Evolutionary conservation across 2,329 filamentous ascomycete genomes (phyloP), one percentile per base, ranked within the genome.

Genomic region (Colletotrichum sp.): DNA sequence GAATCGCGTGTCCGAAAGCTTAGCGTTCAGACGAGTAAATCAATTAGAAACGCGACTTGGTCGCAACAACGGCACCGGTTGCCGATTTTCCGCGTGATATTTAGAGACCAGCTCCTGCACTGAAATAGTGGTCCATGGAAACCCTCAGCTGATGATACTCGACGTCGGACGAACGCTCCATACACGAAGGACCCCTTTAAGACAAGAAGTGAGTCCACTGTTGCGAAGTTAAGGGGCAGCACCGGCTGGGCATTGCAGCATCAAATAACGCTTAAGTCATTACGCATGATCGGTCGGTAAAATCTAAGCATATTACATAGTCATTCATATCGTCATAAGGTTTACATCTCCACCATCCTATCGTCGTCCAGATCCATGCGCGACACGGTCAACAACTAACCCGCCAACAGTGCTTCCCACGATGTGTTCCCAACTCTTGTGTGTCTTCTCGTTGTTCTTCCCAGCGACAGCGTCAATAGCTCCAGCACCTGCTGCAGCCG

Each of bases 401-500:
- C 73, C 73, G 4, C 68, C 73, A 0, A 73, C 70, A 1, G 69
- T 73, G 8, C 62, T 67, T 8, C 70, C 73, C 6, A 73, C 58
- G 16, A 75, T 39, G 15, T 73, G 48, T 6, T 75, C 70, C 64
- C 32, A 69, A 5, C 39, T 73, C n/a, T 66, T 73, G 28, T 58
- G 32, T 12, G 64, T 43, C 18, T 75, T 75, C 27, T 64, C 64
- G 4, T 52, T 43, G 4, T 75, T 34, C 70, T 30, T 73, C 3
- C 48, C 43, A 5, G 64, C 64, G 16, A 75, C 56, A n/a, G 61
- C 70, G 4, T 73, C 73, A 18, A 75, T 65, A 1, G 64, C 64
- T 3, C 73, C 73, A 1, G 73, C 73, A 4, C 69, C 73, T n/a
- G 70, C 70, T 15, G 73, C 73, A 3, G 73, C 73, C 13, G 73